phyloP scores from a whole-genome alignment of 148 eudicot genomes.

The Chenopodium suecicum region DNA sequence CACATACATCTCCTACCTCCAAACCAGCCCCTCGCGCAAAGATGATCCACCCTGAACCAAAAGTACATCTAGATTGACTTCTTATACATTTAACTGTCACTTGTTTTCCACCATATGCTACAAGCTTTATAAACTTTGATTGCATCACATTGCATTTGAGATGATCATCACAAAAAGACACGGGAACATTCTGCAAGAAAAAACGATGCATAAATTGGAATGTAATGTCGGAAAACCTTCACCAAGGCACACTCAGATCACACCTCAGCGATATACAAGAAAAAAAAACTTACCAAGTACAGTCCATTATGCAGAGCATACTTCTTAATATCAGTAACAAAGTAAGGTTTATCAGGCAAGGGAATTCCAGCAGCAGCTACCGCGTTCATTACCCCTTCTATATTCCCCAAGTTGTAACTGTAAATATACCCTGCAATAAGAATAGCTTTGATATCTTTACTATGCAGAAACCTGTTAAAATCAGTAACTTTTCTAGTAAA shows the following conservation, averaged over 20 bases:
- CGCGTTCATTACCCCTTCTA: background rate
- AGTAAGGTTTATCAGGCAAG: slow-evolving; percentile 21
- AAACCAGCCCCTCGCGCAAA: slow-evolving; percentile 38
- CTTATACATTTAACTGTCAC: slow-evolving; percentile 33
- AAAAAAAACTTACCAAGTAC: slow-evolving; percentile 16
- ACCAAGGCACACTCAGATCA: too few species aligned
- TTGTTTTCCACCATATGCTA: slow-evolving; percentile 31
- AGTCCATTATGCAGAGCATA: background rate
- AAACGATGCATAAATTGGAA: too few species aligned
- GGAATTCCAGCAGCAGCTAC: slow-evolving; percentile 18
- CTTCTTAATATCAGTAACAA: background rate
- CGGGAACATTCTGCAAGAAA: slow-evolving; percentile 15
- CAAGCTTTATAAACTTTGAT: slow-evolving; percentile 24
- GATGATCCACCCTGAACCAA: slow-evolving; percentile 41
- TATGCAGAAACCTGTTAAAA: background rate
- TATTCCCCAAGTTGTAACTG: background rate
- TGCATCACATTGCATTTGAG: background rate
- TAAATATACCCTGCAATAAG: background rate
- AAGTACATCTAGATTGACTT: background rate
- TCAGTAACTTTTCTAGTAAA: background rate
- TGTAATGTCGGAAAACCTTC: too few species aligned
- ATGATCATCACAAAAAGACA: slow-evolving; percentile 5
- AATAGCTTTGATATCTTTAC: background rate
- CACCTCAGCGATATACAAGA: too few species aligned
- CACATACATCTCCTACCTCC: slow-evolving; percentile 47